These are phyloP conservation scores for Phytophthora idaei DNA, from an alignment of 352 stramenopile species.

Conservation along the genomic window DNA sequence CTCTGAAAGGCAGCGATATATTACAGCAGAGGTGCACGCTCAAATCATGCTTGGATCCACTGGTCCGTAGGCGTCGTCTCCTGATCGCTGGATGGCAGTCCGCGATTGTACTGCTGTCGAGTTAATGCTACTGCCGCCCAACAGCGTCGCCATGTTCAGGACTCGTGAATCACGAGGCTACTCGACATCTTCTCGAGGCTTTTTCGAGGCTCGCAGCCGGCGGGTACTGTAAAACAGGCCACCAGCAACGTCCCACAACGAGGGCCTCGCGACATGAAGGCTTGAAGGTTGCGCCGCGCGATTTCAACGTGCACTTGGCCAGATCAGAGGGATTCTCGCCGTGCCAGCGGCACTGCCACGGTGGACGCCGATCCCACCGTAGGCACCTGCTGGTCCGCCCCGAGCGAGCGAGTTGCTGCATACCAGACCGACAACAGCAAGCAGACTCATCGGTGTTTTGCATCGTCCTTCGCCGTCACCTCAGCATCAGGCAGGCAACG, in stretches of 20 bases:
- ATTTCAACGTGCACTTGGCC: conserved; percentile 2
- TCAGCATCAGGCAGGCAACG: conserved; percentile 18
- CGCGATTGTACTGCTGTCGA: background rate
- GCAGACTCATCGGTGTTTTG: conserved; percentile 25
- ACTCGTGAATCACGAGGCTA: too few relatives aligned
- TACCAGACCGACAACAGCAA: conserved; percentile 4
- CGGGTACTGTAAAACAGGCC: background rate
- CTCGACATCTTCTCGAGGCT: too few relatives aligned
- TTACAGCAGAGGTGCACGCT: conserved; percentile 12
- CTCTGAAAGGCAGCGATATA: background rate
- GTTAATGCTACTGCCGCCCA: too few relatives aligned
- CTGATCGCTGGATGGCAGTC: conserved; percentile 4
- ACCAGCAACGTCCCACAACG: background rate
- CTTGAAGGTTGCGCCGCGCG: conserved; percentile 1
- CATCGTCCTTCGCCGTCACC: conserved; percentile 21
- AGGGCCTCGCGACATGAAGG: background rate
- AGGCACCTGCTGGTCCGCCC: conserved; percentile 20
- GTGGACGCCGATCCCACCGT: conserved; percentile 19
- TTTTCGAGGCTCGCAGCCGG: background rate
- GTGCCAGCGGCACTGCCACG: background rate
- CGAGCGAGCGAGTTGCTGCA: background rate
- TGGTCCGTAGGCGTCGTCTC: conserved; percentile 4
- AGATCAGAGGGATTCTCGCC: background rate
- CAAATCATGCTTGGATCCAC: conserved; percentile 20
- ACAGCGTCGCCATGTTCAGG: too few relatives aligned